Percentiles rank a stretch among this genome's conserved stretches.
Conservation (phyloP, 1,139 yeast species). For the Zygoascus sp. region DNA sequence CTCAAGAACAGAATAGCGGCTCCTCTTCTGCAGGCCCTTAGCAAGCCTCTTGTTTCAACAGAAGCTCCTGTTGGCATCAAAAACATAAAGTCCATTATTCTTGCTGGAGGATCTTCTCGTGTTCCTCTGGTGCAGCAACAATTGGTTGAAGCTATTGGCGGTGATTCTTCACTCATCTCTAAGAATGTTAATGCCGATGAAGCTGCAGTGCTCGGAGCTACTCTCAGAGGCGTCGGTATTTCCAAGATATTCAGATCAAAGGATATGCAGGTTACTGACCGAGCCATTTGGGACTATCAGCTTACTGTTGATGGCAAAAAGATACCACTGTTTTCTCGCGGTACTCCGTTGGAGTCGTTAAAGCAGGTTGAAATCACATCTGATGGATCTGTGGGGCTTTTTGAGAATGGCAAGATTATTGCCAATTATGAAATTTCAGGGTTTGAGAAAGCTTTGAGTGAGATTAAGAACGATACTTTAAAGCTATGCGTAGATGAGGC, state of each 20-base stretch:
- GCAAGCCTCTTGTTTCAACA: conserved; percentile 27
- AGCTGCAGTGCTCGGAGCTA: conserved; percentile 85
- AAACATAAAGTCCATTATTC: conserved; percentile 61
- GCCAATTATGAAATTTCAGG: conserved; percentile 35
- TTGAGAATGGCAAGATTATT: conserved; percentile 52
- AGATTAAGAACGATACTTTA: conserved; percentile 24
- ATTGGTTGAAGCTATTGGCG: conserved; percentile 49
- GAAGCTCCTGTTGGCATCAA: conserved; percentile 32
- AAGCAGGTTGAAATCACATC: conserved; percentile 15
- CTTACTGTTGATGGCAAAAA: conserved; percentile 26
- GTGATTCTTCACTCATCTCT: conserved; percentile 52
- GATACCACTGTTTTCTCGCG: conserved; percentile 29
- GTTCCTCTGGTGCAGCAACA: conserved; percentile 75
- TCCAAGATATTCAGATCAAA: conserved; percentile 59
- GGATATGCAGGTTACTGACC: conserved; percentile 59
- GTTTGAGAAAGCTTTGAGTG: conserved; percentile 24
- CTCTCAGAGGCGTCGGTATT: conserved; percentile 69
- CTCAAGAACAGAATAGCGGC: conserved; percentile 43
- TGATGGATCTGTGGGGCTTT: conserved; percentile 43
- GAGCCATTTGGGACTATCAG: conserved; percentile 39
- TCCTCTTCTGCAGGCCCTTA: conserved; percentile 57
- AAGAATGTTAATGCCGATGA: conserved; percentile 95
- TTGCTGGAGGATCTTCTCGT: conserved; percentile 90
- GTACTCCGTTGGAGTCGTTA: conserved; percentile 28
- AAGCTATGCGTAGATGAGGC: conserved; percentile 25